Percentiles rank a stretch among this genome's conserved stretches.
Evolutionary conservation across 768 basidiomycete species (phyloP).

Genomic region (Kwoniella heveanensis): DNA sequence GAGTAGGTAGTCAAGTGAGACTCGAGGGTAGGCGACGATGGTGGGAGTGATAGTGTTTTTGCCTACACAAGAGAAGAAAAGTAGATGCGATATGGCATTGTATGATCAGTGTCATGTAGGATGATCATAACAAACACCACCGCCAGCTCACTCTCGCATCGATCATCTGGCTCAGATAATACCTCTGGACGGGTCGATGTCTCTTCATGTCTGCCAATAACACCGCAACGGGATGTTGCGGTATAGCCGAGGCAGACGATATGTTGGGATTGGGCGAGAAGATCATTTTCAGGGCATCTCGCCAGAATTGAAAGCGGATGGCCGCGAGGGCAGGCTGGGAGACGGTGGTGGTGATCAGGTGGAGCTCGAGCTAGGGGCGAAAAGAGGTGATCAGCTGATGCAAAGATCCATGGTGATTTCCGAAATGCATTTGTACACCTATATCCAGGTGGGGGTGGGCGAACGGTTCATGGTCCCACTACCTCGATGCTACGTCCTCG

Average conservation of each 20-base stretch:
- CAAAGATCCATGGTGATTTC: too few species aligned
- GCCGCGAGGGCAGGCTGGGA: conserved; percentile 53
- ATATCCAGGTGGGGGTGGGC: too few species aligned
- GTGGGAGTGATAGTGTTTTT: conserved; percentile 39
- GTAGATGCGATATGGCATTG: too few species aligned
- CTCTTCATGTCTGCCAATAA: conserved; percentile 40
- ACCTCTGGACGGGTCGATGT: conserved; percentile 50
- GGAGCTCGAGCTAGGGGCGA: conserved; percentile 47
- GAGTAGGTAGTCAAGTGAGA: conserved; percentile 39
- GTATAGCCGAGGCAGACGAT: conserved; percentile 20
- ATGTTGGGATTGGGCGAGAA: conserved; percentile 15
- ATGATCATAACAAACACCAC: too few species aligned
- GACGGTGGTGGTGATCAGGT: conserved; percentile 46
- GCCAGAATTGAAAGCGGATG: conserved; percentile 56
- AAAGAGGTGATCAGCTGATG: too few species aligned
- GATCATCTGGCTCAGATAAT: conserved; percentile 54
- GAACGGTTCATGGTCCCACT: too few species aligned
- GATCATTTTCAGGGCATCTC: conserved; percentile 50
- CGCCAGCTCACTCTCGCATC: conserved; percentile 51
- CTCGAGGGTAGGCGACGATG: conserved; percentile 41
- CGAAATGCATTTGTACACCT: too few species aligned
- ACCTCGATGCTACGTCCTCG: not conserved
- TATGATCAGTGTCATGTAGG: too few species aligned
- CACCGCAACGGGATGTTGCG: conserved; percentile 53
- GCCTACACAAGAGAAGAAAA: conserved; percentile 22